Base-by-base conservation (phyloP, 768 basidiomycete genomes). In the Postia placenta region DNA sequence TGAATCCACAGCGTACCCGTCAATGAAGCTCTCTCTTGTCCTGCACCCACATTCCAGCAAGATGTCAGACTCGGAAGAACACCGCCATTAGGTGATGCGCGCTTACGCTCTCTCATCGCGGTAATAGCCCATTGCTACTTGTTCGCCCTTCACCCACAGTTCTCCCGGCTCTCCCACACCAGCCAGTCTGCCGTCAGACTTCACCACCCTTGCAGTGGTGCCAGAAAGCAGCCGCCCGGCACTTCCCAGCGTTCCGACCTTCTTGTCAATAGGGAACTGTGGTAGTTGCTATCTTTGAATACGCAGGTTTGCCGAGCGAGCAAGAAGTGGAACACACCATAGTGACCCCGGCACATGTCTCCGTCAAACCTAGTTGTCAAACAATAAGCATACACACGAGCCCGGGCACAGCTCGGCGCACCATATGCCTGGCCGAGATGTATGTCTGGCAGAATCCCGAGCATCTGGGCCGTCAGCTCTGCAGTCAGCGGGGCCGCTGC, bases 21-120 rank as follows among this genome's bases (percentile, higher is more conserved):
- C 72, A 11, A 79, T 53, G 58, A 87, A 88, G 0, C 81, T 83
- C 52, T 86, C 83, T 48, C 70, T 75, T 4, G 85, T 86, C 30
- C 85, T 87, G 48, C 5, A 7, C 45, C 35, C 39, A 9, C 14
- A 41, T 11, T 6, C 20, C 0, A 25, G 11, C 19, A 52, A 50
- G 44, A 9, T 33, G 26, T 44, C 11, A 15, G 15, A 33, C 15
- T 33, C 30, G 30, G 7, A 15, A 33, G 30, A 7, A 15, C 49
- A 20, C 23, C 12, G 30, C 14, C n/a, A 26, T 12, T 33, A 33
- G 7, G 30, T 7, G 30, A 33, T 33, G 30, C 15, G 30, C 2
- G 45, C 56, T 44, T 28, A 53, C 51, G 54, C 55, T 33, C 15
- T 15, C 15, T 33, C 51, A 27, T 49, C 24, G 41, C 54, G 48